Base-by-base conservation (phyloP, 768 basidiomycete genomes). In the Phanerochaete sordida region DNA sequence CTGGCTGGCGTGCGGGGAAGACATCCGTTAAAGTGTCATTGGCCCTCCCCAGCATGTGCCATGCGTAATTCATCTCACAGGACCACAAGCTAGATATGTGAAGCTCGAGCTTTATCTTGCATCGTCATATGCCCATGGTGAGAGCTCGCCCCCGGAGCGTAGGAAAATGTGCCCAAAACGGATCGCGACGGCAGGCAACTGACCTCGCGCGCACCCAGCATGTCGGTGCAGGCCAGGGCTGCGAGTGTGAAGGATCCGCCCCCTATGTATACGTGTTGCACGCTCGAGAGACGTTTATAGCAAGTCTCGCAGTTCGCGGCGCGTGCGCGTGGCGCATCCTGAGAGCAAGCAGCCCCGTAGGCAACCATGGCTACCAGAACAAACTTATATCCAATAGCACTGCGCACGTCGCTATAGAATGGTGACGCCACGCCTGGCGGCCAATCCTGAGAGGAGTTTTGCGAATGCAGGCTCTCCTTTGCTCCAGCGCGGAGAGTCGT, bases 261-360 rank as follows among this genome's bases (percentile, higher is more conserved):
- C 2, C 26, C 13, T 55, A 48, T 51, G 62, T 63, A 50, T 45
- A 56, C 47, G n/a, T 28, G 35, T 35, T 24, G 30, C 55, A 49
- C 5, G 56, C 59, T 53, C 63, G 57, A 43, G 28, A 1, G 28
- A 61, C 63, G n/a, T 55, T 56, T 61, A 64, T 64, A 64, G 63
- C 63, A 64, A 51, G 63, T 64, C 59, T 64, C 47, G 63, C 63
- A 64, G 63, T 64, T 64, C 56, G 50, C 44, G 19, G 33, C 60
- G 50, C 55, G 53, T 58, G 63, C 28, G 30, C 28, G 63, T 61
- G 63, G 59, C 53, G 57, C 56, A 35, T 43, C 59, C 55, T 61
- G 60, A 64, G 62, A 64, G 62, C 26, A 48, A 39, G 12, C 4
- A 35, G 23, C 59, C 35, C 24, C n/a, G 43, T 33, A 27, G 59